Evolutionary conservation across 805 yeast genomes (phyloP).

Genomic region (Pichia nakasei): DNA sequence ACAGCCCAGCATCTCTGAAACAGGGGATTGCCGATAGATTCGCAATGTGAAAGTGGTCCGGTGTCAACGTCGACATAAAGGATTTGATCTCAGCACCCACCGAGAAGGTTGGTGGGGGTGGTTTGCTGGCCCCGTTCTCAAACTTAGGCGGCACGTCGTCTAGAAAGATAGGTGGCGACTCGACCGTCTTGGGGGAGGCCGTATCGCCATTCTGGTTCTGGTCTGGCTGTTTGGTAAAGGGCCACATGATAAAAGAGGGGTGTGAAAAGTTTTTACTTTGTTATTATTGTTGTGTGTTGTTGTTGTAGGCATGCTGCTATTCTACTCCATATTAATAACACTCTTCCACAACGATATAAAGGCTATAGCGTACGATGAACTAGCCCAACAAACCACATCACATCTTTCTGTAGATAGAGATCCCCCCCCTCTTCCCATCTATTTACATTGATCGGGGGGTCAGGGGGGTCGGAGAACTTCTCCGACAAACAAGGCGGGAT

Average conservation of each 20-base stretch:
- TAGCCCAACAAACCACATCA: no score
- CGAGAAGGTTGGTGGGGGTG: conserved; percentile 10
- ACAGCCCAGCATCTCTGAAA: conserved; percentile 67
- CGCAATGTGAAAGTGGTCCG: conserved; percentile 43
- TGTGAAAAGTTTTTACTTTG: no score
- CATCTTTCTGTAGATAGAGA: no score
- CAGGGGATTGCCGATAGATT: conserved; percentile 59
- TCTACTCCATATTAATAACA: not conserved
- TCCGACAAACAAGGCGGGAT: no score
- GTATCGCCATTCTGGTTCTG: not conserved
- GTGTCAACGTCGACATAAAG: conserved; percentile 27
- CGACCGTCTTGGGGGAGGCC: not conserved
- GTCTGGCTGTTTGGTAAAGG: not conserved
- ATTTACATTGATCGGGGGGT: no score
- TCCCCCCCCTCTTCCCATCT: no score
- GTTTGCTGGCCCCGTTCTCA: conserved; percentile 1
- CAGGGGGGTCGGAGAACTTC: no score
- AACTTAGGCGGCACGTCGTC: conserved; percentile 49
- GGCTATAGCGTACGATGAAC: no score
- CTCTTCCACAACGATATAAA: no score
- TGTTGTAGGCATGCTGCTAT: no score
- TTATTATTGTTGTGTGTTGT: no score
- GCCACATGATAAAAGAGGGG: not conserved
- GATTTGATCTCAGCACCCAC: conserved; percentile 16
- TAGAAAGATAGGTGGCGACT: conserved; percentile 26